Conservation (phyloP, 202 grass and related monocot species). For the Panicum hallii region DNA sequence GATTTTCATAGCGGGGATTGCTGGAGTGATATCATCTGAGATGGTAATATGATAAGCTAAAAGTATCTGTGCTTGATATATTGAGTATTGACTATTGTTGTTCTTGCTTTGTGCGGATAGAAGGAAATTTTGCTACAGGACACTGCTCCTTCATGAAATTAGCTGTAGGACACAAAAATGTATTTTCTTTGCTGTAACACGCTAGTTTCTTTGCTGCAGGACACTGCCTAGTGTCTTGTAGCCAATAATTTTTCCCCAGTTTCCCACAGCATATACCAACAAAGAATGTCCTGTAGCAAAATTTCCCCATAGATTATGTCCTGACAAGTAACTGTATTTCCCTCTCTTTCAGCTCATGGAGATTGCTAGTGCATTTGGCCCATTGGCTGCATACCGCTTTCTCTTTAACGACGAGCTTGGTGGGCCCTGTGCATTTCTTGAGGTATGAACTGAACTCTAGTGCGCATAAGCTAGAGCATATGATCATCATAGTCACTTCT, state of each 20-base stretch:
- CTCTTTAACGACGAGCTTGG: constrained; percentile 67
- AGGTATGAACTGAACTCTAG: constrained; percentile 61
- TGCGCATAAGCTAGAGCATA: constrained; percentile 28
- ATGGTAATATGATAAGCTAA: constrained; percentile 63
- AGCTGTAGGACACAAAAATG: no score
- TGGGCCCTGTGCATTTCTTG: constrained; percentile 82
- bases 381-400: constrained; percentile 76
- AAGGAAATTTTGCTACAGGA: no score
- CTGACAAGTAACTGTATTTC: constrained; percentile 43
- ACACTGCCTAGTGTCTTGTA: no score
- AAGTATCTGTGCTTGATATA: constrained; percentile 36
- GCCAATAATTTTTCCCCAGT: no score
- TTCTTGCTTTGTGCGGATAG: constrained; percentile 18
- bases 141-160: no score
- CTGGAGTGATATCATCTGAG: constrained; percentile 69
- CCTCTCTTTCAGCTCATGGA: constrained; percentile 84
- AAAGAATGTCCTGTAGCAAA: no score
- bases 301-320: not conserved
- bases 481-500: constrained; percentile 26
- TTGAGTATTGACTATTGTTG: constrained; percentile 7
- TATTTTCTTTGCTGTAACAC: no score
- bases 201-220: no score
- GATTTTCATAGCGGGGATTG: constrained; percentile 92
- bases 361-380: constrained; percentile 82
- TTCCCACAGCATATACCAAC: no score